Percentiles rank a stretch among this genome's conserved stretches.
These are phyloP conservation scores for Boletus vermiculosoides DNA, from an alignment of 768 basidiomycete genomes.

Conservation along the genomic window DNA sequence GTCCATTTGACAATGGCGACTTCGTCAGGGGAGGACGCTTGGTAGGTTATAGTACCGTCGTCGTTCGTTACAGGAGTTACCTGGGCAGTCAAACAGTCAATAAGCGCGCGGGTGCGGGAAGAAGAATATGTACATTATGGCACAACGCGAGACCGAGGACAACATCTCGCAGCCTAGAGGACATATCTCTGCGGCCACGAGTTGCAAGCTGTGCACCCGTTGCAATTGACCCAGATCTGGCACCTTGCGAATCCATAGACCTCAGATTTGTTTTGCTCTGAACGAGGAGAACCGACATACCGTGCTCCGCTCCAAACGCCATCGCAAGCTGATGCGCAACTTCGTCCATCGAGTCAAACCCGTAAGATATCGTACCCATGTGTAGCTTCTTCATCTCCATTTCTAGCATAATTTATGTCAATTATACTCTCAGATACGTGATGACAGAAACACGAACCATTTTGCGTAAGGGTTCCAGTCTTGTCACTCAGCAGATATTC, in stretches of 20 bases:
- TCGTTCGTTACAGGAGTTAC: constrained; percentile 95
- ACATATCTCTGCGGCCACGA: constrained; percentile 91
- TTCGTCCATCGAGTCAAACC: constrained; percentile 98
- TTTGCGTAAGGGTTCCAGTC: constrained; percentile 96
- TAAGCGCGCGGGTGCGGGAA: not conserved
- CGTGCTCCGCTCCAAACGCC: constrained; percentile 73
- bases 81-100: constrained; percentile 44
- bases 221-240: constrained; percentile 53
- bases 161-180: constrained; percentile 87
- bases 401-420: constrained; percentile 47
- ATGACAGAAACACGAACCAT: constrained; percentile 54
- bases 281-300: constrained; percentile 31
- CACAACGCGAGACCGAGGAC: constrained; percentile 92
- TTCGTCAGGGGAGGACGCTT: constrained; percentile 98
- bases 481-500: constrained; percentile 97
- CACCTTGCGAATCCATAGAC: constrained; percentile 34
- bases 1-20: constrained; percentile 99
- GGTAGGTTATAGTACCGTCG: constrained; percentile 92
- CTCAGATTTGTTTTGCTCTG: not conserved
- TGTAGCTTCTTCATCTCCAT: constrained; percentile 99
- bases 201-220: constrained; percentile 83
- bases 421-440: not conserved
- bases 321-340: constrained; percentile 87
- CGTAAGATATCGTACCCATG: constrained; percentile 98
- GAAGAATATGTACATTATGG: constrained; percentile 71